These are phyloP conservation scores for Xylaria cubensis DNA, from an alignment of 495 filamentous ascomycete genomes.

Conservation along the genomic window DNA sequence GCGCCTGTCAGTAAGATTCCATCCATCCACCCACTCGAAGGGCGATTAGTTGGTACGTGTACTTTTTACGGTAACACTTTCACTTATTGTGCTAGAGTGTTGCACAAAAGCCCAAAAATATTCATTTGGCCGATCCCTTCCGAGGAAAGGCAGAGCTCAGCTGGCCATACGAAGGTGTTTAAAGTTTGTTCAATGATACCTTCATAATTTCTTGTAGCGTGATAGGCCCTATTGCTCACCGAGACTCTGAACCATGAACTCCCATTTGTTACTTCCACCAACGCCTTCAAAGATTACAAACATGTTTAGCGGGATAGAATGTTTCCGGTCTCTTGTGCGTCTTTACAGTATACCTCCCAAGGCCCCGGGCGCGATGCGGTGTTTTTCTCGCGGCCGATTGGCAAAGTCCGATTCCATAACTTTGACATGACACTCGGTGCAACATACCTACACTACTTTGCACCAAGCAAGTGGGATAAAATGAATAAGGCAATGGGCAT, in stretches of 20 bases:
- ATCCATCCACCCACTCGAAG: constrained; percentile 19
- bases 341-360: not conserved
- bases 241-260: not conserved
- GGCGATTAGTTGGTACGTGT: not conserved
- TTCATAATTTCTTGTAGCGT: not conserved
- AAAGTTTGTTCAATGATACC: not conserved
- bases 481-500: not conserved
- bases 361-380: constrained; percentile 19
- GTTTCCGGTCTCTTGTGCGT: not conserved
- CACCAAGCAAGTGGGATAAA: not conserved
- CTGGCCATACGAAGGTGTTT: not conserved
- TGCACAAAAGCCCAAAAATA: constrained; percentile 21
- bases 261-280: not conserved
- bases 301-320: not conserved
- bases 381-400: constrained; percentile 17
- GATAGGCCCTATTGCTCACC: not conserved
- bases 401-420: constrained; percentile 17
- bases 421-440: not conserved
- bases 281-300: not conserved
- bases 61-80: not conserved
- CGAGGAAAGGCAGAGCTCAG: not conserved
- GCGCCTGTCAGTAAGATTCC: constrained; percentile 17
- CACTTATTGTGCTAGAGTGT: constrained; percentile 9
- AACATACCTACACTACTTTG: constrained; percentile 1
- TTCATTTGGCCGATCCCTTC: constrained; percentile 18